A percentile compares a stretch with the other conserved stretches of the same genome.
These are phyloP conservation scores for Flammula alnicola DNA, from an alignment of 1,284 basidiomycete genomes.

Conservation along the genomic window DNA sequence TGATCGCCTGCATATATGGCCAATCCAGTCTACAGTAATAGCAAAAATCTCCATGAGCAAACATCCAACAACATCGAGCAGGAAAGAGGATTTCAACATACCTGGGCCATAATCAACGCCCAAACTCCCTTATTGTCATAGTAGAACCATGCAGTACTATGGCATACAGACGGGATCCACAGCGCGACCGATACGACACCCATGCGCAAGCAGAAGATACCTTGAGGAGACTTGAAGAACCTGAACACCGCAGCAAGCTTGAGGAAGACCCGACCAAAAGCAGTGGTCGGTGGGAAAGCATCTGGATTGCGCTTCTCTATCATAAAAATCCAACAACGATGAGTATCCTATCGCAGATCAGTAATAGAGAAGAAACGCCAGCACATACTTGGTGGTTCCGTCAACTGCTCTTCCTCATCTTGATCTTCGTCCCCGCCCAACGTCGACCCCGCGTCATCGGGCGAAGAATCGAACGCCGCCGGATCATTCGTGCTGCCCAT, in stretches of 20 bases:
- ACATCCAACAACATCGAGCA: not conserved
- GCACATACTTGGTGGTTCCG: constrained; percentile 16
- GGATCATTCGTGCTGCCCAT: constrained; percentile 14
- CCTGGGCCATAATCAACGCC: constrained; percentile 49
- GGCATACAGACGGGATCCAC: constrained; percentile 45
- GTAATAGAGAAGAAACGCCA: not conserved
- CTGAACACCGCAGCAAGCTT: constrained; percentile 31
- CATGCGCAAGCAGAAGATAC: constrained; percentile 43
- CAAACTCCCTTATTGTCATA: constrained; percentile 47
- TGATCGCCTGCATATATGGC: constrained; percentile 47
- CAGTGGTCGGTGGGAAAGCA: constrained; percentile 38
- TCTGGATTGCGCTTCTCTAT: constrained; percentile 39
- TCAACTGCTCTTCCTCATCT: constrained; percentile 7
- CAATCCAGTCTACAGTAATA: constrained; percentile 31
- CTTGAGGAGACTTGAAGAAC: constrained; percentile 40
- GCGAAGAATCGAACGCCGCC: constrained; percentile 10
- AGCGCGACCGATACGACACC: constrained; percentile 44
- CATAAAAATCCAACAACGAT: not conserved
- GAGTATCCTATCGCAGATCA: not conserved
- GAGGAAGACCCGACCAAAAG: constrained; percentile 34
- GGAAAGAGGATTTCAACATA: constrained; percentile 10
- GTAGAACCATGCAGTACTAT: constrained; percentile 43
- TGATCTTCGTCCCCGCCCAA: constrained; percentile 5
- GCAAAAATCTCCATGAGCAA: not conserved
- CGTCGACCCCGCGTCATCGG: constrained; percentile 22